Conservation (phyloP, 345 rosid species). For the Cardiospermum halicacabum region DNA sequence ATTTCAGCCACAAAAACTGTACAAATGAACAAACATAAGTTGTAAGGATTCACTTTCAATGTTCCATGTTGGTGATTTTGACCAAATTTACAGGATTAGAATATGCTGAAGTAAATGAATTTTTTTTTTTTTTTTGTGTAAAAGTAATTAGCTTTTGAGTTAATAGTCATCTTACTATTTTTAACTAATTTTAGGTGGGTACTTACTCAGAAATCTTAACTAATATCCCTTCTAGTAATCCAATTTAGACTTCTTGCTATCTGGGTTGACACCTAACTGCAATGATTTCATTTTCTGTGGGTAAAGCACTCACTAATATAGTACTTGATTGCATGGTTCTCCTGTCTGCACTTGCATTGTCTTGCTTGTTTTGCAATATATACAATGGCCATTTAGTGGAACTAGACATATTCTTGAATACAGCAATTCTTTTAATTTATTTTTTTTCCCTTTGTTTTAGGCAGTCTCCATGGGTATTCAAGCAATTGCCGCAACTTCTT, state of each 20-base stretch:
- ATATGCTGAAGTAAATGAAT: neutral
- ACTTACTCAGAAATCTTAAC: neutral
- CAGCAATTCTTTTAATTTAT: neutral
- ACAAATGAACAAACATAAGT: neutral
- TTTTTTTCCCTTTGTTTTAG: slow-evolving; percentile 34
- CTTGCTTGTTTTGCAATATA: neutral
- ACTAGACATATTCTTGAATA: neutral
- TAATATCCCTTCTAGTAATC: neutral
- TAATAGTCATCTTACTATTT: neutral
- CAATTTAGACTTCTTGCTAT: neutral
- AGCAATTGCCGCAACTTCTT: slow-evolving; percentile 65
- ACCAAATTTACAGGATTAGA: neutral
- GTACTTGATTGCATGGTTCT: too few species aligned
- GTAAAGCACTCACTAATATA: neutral
- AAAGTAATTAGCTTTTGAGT: neutral
- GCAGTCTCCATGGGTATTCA: slow-evolving; percentile 67
- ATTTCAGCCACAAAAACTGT: neutral
- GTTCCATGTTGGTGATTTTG: neutral
- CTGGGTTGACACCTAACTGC: neutral
- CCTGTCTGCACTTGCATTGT: neutral
- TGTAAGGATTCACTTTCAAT: neutral
- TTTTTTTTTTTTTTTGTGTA: neutral
- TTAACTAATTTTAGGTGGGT: neutral
- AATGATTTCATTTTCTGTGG: neutral
- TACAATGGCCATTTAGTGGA: neutral